Conservation (phyloP, 73 alveolate species). For the Paramecium primaurelia region DNA sequence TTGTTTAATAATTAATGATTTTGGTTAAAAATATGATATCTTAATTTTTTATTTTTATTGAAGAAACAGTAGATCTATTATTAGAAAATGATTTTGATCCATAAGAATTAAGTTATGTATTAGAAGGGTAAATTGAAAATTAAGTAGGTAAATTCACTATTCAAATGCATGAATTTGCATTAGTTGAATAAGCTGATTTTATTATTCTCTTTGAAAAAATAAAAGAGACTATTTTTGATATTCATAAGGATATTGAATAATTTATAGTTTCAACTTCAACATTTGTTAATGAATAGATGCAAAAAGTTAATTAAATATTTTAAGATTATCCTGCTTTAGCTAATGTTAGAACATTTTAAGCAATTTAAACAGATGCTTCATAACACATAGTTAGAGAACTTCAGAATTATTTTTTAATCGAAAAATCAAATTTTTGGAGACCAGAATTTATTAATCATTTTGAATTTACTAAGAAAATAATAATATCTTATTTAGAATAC, state of each 20-base stretch:
- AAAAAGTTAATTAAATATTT: background rate
- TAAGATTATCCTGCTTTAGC: slow-evolving; percentile 35
- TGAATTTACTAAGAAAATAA: background rate
- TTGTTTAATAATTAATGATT: background rate
- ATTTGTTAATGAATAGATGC: slow-evolving; percentile 9
- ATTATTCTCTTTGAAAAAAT: background rate
- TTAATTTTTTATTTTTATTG: background rate
- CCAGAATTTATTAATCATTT: background rate
- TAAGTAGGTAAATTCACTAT: background rate
- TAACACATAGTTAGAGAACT: background rate
- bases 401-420: background rate
- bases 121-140: background rate
- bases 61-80: background rate
- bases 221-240: slow-evolving; percentile 8
- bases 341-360: slow-evolving; percentile 7
- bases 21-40: background rate
- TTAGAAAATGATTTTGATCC: background rate
- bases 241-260: background rate
- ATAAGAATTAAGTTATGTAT: background rate
- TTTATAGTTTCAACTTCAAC: background rate
- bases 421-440: slow-evolving; percentile 33
- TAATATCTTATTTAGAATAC: background rate
- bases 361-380: slow-evolving; percentile 26
- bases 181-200: slow-evolving; percentile 32
- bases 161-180: background rate